Evolutionary conservation across 2,329 filamentous ascomycete genomes (phyloP).

Genomic region (Colletotrichum orchidophilum): DNA sequence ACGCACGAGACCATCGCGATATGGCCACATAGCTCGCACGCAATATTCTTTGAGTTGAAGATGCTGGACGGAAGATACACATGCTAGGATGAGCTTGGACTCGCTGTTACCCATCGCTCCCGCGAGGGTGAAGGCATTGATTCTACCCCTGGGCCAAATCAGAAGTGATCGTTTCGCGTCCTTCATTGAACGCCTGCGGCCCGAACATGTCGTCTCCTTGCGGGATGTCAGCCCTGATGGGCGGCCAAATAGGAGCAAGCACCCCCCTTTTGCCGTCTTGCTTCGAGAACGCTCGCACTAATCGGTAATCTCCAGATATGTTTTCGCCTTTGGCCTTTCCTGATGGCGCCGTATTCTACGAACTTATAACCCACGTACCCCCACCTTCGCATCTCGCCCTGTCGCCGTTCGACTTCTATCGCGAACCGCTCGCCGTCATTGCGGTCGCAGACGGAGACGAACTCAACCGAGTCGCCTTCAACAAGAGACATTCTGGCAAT

Average conservation of each 20-base stretch:
- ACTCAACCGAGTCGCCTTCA: slow-evolving; percentile 63
- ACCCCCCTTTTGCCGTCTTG: background rate
- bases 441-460: slow-evolving; percentile 86
- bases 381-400: slow-evolving; percentile 82
- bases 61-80: slow-evolving; percentile 39
- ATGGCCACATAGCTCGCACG: slow-evolving; percentile 27
- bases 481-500: slow-evolving; percentile 62
- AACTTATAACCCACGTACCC: slow-evolving; percentile 82
- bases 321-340: slow-evolving; percentile 93
- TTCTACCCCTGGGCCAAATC: slow-evolving; percentile 88
- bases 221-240: slow-evolving; percentile 88
- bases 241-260: slow-evolving; percentile 83
- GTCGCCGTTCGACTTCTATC: slow-evolving; percentile 89
- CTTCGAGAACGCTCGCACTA: background rate
- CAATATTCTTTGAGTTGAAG: slow-evolving; percentile 22
- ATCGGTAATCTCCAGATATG: slow-evolving; percentile 70
- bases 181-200: slow-evolving; percentile 81
- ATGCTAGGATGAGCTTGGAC: slow-evolving; percentile 84
- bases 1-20: slow-evolving; percentile 20
- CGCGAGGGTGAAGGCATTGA: slow-evolving; percentile 87
- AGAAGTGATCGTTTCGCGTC: slow-evolving; percentile 80
- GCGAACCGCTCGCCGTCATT: slow-evolving; percentile 84
- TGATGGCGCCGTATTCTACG: slow-evolving; percentile 86
- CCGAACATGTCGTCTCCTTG: slow-evolving; percentile 83
- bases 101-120: slow-evolving; percentile 90